phyloP scores from a whole-genome alignment of 257 asterid genomes.

The Nicotiana otophora region DNA sequence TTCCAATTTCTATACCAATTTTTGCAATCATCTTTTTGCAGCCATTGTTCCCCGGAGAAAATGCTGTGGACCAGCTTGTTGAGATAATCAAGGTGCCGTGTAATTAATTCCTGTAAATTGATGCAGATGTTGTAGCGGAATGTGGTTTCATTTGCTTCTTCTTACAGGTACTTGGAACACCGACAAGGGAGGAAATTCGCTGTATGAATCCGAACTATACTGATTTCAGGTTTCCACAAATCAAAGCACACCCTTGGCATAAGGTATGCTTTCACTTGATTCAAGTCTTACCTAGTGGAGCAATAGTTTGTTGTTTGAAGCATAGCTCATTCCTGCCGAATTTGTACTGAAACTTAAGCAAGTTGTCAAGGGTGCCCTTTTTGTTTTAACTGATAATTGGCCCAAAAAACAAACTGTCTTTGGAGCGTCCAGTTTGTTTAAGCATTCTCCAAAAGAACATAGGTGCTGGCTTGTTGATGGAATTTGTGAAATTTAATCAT shows the following conservation, averaged over 20 bases:
- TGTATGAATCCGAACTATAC: slow-evolving; percentile 92
- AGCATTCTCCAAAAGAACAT: not conserved
- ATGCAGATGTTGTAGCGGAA: slow-evolving; percentile 4
- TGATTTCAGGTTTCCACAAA: slow-evolving; percentile 92
- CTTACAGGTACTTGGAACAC: slow-evolving; percentile 90
- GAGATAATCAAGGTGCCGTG: slow-evolving; percentile 78
- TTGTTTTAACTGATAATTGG: not conserved
- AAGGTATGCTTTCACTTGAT: slow-evolving; percentile 42
- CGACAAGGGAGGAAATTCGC: slow-evolving; percentile 92
- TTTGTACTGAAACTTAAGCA: not conserved
- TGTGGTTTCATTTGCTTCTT: slow-evolving; percentile 16
- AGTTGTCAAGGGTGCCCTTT: not conserved
- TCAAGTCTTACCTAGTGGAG: not conserved
- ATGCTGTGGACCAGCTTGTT: slow-evolving; percentile 96
- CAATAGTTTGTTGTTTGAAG: not conserved
- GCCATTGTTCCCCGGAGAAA: slow-evolving; percentile 97
- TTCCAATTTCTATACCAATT: slow-evolving; percentile 18
- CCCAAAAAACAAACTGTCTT: not conserved
- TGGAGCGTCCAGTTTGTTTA: not conserved
- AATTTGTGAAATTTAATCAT: not conserved
- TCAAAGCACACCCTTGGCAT: slow-evolving; percentile 97
- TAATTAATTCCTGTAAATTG: slow-evolving; percentile 4
- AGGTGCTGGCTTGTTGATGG: not conserved
- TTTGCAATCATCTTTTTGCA: slow-evolving; percentile 19
- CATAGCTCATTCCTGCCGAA: not conserved